Evolutionary conservation across 2,329 filamentous ascomycete species (phyloP).

Genomic region (Talaromyces rugulosus): DNA sequence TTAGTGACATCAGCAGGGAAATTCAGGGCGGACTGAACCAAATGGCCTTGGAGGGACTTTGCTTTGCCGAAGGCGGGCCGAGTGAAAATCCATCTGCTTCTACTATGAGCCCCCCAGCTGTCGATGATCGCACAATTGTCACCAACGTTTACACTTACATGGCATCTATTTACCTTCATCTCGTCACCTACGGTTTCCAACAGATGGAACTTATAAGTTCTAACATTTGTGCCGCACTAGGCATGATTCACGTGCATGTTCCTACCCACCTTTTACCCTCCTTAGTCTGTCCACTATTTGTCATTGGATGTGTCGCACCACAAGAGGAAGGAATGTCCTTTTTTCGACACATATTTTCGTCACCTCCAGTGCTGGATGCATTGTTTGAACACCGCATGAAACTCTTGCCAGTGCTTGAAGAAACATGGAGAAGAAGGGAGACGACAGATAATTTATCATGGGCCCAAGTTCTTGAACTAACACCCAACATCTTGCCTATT

Average conservation of each 20-base stretch:
- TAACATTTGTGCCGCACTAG: not conserved
- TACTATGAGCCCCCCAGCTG: not conserved
- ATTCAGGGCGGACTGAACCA: not conserved
- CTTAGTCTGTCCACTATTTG: not conserved
- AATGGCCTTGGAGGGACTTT: not conserved
- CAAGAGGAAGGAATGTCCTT: not conserved
- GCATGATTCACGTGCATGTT: not conserved
- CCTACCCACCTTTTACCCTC: not conserved
- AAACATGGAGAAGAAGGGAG: not conserved
- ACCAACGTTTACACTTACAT: not conserved
- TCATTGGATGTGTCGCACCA: not conserved
- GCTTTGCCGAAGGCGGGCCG: not conserved
- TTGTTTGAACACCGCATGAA: conserved; percentile 1
- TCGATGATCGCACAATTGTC: not conserved
- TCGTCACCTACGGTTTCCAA: conserved; percentile 2
- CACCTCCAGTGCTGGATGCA: not conserved
- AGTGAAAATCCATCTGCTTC: not conserved
- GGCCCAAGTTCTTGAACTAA: not conserved
- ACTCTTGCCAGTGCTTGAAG: not conserved
- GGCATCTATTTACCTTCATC: conserved; percentile 4
- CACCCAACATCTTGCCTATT: not conserved
- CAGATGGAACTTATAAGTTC: not conserved
- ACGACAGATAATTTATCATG: not conserved
- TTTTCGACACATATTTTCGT: not conserved
- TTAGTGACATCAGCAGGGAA: not conserved